A percentile compares a stretch with the other conserved stretches of the same genome.
phyloP scores from a whole-genome alignment of 2,329 filamentous ascomycete genomes.

The Stachybotrys elegans region DNA sequence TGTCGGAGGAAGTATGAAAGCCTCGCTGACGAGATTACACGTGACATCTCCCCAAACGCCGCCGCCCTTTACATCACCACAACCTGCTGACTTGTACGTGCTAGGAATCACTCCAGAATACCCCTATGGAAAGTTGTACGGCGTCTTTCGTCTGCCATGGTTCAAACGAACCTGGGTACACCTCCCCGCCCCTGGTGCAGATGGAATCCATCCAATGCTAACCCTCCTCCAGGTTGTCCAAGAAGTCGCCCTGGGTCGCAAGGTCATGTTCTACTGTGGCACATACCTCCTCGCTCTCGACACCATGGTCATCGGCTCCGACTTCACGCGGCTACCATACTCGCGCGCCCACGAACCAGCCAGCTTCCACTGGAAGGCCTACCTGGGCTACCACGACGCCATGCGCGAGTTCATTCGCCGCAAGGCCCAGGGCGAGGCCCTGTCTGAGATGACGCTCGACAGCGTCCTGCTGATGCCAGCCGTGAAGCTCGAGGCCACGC shows the following conservation, averaged over 20 bases:
- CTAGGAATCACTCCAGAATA: background rate
- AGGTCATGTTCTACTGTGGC: conserved; percentile 1
- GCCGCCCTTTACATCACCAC: background rate
- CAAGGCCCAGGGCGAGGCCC: background rate
- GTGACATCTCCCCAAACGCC: background rate
- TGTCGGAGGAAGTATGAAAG: background rate
- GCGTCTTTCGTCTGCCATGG: conserved; percentile 1
- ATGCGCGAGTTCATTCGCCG: background rate
- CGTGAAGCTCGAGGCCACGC: background rate
- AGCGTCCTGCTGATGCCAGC: background rate
- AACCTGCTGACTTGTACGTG: background rate
- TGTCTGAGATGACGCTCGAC: background rate
- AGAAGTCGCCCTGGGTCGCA: background rate
- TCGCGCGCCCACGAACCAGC: background rate
- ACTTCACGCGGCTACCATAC: conserved; percentile 1
- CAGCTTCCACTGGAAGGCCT: conserved; percentile 1
- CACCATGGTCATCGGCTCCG: background rate
- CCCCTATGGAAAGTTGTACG: conserved; percentile 1
- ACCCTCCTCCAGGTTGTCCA: background rate
- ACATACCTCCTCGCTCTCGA: background rate
- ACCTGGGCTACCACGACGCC: background rate
- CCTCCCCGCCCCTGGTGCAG: background rate
- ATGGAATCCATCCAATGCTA: background rate
- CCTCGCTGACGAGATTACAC: background rate
- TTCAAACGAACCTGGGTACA: conserved; percentile 1